Percentiles rank a stretch among this genome's conserved stretches.
Evolutionary conservation across 163 green algal species (phyloP).

Genomic region (Chloromonas sp.): DNA sequence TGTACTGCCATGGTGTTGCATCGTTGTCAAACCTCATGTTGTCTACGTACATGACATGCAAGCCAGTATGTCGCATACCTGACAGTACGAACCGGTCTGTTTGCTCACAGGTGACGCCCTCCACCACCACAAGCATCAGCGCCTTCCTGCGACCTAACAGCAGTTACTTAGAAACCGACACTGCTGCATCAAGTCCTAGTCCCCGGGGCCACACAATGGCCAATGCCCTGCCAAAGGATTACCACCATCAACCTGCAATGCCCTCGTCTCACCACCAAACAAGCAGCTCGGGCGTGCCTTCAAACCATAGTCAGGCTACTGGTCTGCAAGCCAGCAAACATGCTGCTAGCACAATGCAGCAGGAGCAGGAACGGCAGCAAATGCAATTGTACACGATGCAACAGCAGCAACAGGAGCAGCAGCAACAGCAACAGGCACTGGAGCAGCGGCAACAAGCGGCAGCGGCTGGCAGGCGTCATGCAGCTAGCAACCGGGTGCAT

Average conservation of each 20-base stretch:
- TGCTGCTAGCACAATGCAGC: background rate
- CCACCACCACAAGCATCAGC: background rate
- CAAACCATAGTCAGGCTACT: too few relatives aligned
- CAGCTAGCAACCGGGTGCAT: background rate
- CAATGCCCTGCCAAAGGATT: background rate
- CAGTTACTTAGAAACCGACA: background rate
- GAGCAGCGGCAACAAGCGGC: background rate
- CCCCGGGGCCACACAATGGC: background rate
- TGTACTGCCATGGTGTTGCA: too few relatives aligned
- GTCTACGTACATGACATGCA: too few relatives aligned
- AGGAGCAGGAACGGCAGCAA: background rate
- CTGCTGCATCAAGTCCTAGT: background rate
- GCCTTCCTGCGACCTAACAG: background rate
- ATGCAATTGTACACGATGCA: background rate
- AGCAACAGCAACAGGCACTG: background rate
- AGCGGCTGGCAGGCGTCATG: background rate
- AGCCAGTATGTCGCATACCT: too few relatives aligned
- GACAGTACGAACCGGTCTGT: too few relatives aligned
- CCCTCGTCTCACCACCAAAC: background rate
- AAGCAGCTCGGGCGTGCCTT: background rate
- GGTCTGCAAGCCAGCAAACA: background rate
- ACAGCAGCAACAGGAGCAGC: conserved; percentile 1
- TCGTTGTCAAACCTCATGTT: too few relatives aligned
- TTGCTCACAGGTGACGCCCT: background rate
- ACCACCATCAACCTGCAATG: background rate